Evolutionary conservation across 2,329 filamentous ascomycete species (phyloP).

Genomic region (Magnaporthiopsis poae): DNA sequence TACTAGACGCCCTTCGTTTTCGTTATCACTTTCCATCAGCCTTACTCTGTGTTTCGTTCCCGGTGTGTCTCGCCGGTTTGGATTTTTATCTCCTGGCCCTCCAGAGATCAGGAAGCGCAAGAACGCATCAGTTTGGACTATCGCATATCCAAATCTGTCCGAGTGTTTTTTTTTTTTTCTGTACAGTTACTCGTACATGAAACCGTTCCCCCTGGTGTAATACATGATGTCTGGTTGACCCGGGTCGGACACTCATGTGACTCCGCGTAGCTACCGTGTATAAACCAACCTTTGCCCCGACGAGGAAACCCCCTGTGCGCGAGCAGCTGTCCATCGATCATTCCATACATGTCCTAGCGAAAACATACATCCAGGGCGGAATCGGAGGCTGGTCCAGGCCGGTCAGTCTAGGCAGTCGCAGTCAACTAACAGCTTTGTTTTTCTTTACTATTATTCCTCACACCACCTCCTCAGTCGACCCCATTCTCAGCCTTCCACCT

Average conservation of each 20-base stretch:
- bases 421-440: neutral
- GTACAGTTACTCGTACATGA: neutral
- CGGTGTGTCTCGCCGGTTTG: neutral
- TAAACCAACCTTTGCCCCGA: neutral
- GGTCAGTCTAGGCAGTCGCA: neutral
- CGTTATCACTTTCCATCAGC: neutral
- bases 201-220: neutral
- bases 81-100: neutral
- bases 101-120: neutral
- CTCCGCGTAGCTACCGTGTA: neutral
- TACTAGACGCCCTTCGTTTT: neutral
- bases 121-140: neutral
- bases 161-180: neutral
- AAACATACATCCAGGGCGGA: neutral
- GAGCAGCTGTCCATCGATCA: neutral
- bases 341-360: neutral
- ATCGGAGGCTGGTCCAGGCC: no score
- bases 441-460: neutral
- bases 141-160: neutral
- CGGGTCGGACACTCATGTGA: neutral
- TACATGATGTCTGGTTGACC: neutral
- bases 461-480: constrained; percentile 32
- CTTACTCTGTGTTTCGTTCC: no score
- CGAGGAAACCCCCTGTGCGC: neutral
- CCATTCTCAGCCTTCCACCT: constrained; percentile 62